Base-by-base conservation (phyloP, 305 asterid genomes). In the Caryopteris hybrid region DNA sequence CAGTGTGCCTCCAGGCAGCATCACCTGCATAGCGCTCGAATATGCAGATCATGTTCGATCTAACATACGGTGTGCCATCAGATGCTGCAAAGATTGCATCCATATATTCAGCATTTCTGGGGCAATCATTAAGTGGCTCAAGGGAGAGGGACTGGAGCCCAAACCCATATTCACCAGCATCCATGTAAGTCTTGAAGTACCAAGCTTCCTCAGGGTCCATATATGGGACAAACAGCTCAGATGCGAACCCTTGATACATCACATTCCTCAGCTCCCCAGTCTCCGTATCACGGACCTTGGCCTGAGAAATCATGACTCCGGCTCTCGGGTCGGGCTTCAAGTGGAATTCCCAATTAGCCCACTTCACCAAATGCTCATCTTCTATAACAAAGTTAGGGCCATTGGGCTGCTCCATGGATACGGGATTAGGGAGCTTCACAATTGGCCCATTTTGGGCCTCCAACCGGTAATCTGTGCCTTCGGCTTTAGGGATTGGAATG, bases 281-380 rank as follows among this genome's bases (percentile, higher is more conserved):
- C n/a, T 80, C 87, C 1, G 91, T 52, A 53, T 90, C 97, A 20
- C 54, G 81, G 34, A 86, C 72, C 62, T 47, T 79, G 36, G 95
- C 97, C 12, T 42, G 81, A 10, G 93, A 90, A 16, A 90, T 77
- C 41, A 87, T 67, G 64, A 90, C 83, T 21, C 97, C 93, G 0
- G 91, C 84, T 43, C 94, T 75, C 12, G 84, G 91, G 61, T 90
- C 93, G 27, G 94, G 72, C 68, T 80, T 90, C 31, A 88, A 17
- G 79, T 86, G 94, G 69, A 91, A 88, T 29, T 76, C 85, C 97
- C 97, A 87, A 7, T 86, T 88, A 0, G 95, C 96, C 97, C 97
- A 91, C 75, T 81, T 85, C 23, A 91, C 85, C 38, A 72, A 58
- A 61, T 88, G 92, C 1, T 80, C 86, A 14, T 82, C 80, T 63